Percentiles rank a stretch among this genome's conserved stretches.
These are phyloP conservation scores for Gracilaria domingensis DNA, from an alignment of 23 red algal species.

Conservation along the genomic window DNA sequence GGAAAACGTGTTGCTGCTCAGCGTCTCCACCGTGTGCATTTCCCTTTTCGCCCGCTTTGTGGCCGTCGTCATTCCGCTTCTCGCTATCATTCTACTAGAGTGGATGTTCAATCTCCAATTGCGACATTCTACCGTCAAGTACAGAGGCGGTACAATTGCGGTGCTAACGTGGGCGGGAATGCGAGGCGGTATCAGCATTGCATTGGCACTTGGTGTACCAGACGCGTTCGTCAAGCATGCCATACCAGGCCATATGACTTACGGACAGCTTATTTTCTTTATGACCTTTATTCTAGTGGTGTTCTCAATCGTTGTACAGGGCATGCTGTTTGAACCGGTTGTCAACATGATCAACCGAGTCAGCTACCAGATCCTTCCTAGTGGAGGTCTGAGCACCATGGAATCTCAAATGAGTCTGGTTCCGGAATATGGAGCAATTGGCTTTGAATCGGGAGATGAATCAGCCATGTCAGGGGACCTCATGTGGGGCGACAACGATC, in stretches of 20 bases:
- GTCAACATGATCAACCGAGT: slow-evolving; percentile 76
- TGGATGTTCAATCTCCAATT: slow-evolving; percentile 55
- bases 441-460: slow-evolving; percentile 26
- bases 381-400: slow-evolving; percentile 70
- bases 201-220: slow-evolving; percentile 89
- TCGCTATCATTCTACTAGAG: slow-evolving; percentile 70
- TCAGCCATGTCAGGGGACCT: not conserved
- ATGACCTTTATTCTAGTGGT: slow-evolving; percentile 94
- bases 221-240: slow-evolving; percentile 79
- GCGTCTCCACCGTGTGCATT: slow-evolving; percentile 79
- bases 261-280: slow-evolving; percentile 90
- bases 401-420: slow-evolving; percentile 53
- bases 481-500: slow-evolving; percentile 24
- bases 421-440: slow-evolving; percentile 32
- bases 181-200: slow-evolving; percentile 93
- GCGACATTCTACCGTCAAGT: slow-evolving; percentile 69
- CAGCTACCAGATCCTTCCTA: slow-evolving; percentile 71
- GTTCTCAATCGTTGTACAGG: slow-evolving; percentile 93
- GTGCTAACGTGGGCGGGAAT: slow-evolving; percentile 94
- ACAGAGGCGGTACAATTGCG: slow-evolving; percentile 77
- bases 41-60: slow-evolving; percentile 83
- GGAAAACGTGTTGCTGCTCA: slow-evolving; percentile 45
- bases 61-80: slow-evolving; percentile 79
- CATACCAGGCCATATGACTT: slow-evolving; percentile 69
- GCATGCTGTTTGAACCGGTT: slow-evolving; percentile 92